Base-by-base conservation (phyloP, 768 basidiomycete genomes). In the Galerina marginata region DNA sequence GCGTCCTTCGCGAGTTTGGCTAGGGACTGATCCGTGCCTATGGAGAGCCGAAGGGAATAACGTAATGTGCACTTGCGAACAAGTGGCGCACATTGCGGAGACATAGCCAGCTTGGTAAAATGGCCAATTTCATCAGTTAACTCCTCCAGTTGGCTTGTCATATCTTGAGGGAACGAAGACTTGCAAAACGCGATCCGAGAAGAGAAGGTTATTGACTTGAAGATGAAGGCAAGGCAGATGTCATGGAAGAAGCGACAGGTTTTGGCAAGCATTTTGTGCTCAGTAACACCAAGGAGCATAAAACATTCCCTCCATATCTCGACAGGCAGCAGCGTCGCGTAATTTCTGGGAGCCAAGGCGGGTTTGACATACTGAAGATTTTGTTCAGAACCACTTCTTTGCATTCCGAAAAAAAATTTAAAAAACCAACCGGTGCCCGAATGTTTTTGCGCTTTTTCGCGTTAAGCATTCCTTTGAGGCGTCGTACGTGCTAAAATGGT, bases 251-350 rank as follows among this genome's bases (percentile, higher is more conserved):
- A 38, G 25, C n/a, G 33, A 37, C 49, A 51, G n/a, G 49, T 51
- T 37, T n/a, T 9, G 3, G 49, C 36, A 7, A 51, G 39, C n/a
- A 37, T 37, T 12, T 4, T n/a, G 11, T 51, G 36, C 9, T 51
- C 12, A 20, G 33, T n/a, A 11, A 4, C 9, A 37, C 3, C 2
- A 9, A 51, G 33, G 15, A n/a, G 33, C 7, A 37, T 4, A 33
- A 51, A 51, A 20, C 49, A 51, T 12, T 51, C 49, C 12, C n/a
- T 37, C 49, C 36, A 51, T 7, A 51, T 51, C 16, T 51, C 49
- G 14, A 4, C 5, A 4, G 36, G 49, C 4, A 51, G 12, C 9
- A 26, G 20, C 37, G 14, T 44, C 9, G 29, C 36, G 33, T 56
- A 46, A 36, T 46, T 45, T 9, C 20, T 20, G 20, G 20, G 20